phyloP scores from a whole-genome alignment of 169 alveolate genomes.

The Plasmodium malariae region DNA sequence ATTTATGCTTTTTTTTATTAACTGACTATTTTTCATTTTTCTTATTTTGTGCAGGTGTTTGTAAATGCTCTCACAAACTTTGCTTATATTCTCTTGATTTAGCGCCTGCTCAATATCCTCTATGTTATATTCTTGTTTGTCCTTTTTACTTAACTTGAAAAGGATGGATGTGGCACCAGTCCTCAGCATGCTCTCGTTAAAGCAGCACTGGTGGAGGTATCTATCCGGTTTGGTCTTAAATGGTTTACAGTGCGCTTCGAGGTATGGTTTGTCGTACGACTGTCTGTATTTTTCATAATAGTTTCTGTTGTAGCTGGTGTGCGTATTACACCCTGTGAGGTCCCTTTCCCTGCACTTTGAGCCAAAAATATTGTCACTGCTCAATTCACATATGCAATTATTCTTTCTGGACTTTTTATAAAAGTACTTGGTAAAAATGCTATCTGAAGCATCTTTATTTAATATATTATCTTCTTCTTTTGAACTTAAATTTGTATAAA shows the following conservation, averaged over 20 bases:
- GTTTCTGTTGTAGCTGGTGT: background rate
- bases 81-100: constrained; percentile 23
- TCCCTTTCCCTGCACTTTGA: background rate
- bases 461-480: background rate
- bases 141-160: too few relatives aligned
- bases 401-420: background rate
- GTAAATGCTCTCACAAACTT: constrained; percentile 32
- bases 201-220: too few relatives aligned
- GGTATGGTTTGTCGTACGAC: background rate
- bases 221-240: too few relatives aligned
- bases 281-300: background rate
- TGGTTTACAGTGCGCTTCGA: background rate
- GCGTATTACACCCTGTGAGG: background rate
- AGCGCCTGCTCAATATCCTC: constrained; percentile 55
- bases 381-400: background rate
- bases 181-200: too few relatives aligned
- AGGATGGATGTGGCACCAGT: too few relatives aligned
- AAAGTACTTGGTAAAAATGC: background rate
- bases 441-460: background rate
- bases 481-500: background rate
- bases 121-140: constrained; percentile 3
- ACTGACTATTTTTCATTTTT: constrained; percentile 17
- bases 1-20: constrained; percentile 4
- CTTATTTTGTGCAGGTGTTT: constrained; percentile 32
- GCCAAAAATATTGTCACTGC: background rate